phyloP scores from a whole-genome alignment of 352 stramenopile genomes.

The Phytophthora podocarpi region DNA sequence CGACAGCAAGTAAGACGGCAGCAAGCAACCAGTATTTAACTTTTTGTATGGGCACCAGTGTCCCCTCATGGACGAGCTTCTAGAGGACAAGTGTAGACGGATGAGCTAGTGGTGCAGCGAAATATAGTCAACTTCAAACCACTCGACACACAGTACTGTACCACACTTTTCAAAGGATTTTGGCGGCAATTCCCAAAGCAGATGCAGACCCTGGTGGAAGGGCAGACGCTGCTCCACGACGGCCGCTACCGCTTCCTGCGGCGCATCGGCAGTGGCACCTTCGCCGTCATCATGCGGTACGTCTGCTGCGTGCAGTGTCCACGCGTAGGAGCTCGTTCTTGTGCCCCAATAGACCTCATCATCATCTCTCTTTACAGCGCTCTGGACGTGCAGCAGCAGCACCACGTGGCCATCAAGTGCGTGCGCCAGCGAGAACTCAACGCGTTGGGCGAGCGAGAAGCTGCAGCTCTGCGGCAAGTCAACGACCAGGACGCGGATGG shows the following conservation, averaged over 20 bases:
- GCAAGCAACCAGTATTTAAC: constrained; percentile 34
- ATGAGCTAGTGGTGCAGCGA: constrained; percentile 7
- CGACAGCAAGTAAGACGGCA: constrained; percentile 17
- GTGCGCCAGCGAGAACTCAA: constrained; percentile 52
- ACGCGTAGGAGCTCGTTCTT: not conserved
- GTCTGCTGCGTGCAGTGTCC: not conserved
- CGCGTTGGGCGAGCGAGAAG: constrained; percentile 65
- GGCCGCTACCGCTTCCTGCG: constrained; percentile 79
- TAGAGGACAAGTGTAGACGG: constrained; percentile 22
- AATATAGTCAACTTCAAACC: constrained; percentile 2
- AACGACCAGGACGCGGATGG: constrained; percentile 40
- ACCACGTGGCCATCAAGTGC: constrained; percentile 77
- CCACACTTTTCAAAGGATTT: no score
- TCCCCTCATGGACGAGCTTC: constrained; percentile 18
- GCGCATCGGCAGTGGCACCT: constrained; percentile 72
- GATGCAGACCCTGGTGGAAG: constrained; percentile 66
- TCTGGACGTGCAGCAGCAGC: constrained; percentile 45
- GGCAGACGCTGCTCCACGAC: constrained; percentile 62
- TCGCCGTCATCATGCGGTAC: constrained; percentile 70
- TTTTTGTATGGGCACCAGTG: constrained; percentile 18
- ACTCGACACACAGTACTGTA: no score
- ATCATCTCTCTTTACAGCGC: constrained; percentile 34
- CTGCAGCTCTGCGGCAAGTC: constrained; percentile 43
- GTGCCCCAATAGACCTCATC: not conserved
- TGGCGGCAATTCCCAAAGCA: no score